phyloP scores from a whole-genome alignment of 75 land plant species.

The Adiantum capillusveneris region DNA sequence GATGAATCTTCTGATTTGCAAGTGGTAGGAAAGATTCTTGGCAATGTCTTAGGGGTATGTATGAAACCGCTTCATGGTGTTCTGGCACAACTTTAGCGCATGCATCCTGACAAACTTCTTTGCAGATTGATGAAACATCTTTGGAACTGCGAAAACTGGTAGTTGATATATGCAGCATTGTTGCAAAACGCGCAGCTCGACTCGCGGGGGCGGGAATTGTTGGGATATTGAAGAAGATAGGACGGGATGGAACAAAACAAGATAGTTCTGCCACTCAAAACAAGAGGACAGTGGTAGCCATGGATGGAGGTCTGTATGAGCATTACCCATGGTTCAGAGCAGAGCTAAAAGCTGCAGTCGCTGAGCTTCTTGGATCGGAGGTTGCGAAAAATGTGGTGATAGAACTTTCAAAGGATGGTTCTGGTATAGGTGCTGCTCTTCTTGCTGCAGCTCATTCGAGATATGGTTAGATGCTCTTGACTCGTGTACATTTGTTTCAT shows the following conservation, averaged over 20 bases:
- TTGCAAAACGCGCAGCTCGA: conserved; percentile 53
- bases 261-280: not conserved
- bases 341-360: conserved; percentile 38
- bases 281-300: conserved; percentile 41
- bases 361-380: conserved; percentile 54
- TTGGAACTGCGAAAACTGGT: conserved; percentile 37
- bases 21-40: conserved; percentile 52
- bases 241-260: conserved; percentile 22
- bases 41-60: conserved; percentile 57
- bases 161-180: conserved; percentile 48
- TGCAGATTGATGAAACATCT: conserved; percentile 33
- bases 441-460: conserved; percentile 61
- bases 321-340: conserved; percentile 49
- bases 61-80: not conserved
- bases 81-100: not conserved
- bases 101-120: not conserved
- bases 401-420: conserved; percentile 53
- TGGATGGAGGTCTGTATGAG: conserved; percentile 71
- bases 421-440: conserved; percentile 67
- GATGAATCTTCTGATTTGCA: conserved; percentile 58
- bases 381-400: conserved; percentile 36
- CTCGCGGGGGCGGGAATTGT: conserved; percentile 70
- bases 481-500: no score
- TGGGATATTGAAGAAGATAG: conserved; percentile 56
- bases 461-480: not conserved